Conservation (phyloP, 305 asterid species). For the Striga hermonthica region DNA sequence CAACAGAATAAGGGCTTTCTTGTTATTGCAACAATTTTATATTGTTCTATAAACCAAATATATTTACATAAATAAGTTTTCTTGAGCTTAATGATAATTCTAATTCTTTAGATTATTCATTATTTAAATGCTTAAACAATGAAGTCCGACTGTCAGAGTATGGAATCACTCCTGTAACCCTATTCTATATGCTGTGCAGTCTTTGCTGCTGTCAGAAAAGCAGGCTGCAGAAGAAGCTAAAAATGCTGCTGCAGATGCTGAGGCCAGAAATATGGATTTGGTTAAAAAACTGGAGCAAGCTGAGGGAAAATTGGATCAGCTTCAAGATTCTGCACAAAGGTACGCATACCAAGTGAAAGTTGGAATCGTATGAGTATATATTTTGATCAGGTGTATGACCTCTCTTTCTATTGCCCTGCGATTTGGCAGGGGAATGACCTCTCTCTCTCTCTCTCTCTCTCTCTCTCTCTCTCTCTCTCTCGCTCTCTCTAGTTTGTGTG, state of each 20-base stretch:
- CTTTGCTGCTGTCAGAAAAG: conserved; percentile 65
- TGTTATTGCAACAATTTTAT: not conserved
- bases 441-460: not conserved
- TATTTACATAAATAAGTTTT: conserved; percentile 3
- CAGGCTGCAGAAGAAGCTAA: conserved; percentile 67
- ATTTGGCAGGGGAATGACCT: conserved; percentile 11
- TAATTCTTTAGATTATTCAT: conserved; percentile 22
- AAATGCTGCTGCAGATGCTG: conserved; percentile 60
- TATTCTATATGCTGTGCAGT: conserved; percentile 48
- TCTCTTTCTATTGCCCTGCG: not conserved
- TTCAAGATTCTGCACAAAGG: conserved; percentile 91
- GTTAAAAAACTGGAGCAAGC: conserved; percentile 64
- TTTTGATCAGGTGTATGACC: conserved; percentile 22
- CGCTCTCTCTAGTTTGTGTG: too few species aligned
- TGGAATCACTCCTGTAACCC: conserved; percentile 27
- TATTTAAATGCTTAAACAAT: conserved; percentile 15
- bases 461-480: too few species aligned
- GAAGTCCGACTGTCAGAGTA: not conserved
- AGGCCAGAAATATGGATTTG: conserved; percentile 56
- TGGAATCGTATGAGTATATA: conserved; percentile 8
- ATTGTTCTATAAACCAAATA: not conserved
- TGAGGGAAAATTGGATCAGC: conserved; percentile 67
- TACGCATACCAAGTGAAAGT: conserved; percentile 34
- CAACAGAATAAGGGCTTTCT: conserved; percentile 1
- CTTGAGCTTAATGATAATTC: conserved; percentile 13